Base-by-base conservation (phyloP, 73 alveolate species). In the Paramecium octaurelia region DNA sequence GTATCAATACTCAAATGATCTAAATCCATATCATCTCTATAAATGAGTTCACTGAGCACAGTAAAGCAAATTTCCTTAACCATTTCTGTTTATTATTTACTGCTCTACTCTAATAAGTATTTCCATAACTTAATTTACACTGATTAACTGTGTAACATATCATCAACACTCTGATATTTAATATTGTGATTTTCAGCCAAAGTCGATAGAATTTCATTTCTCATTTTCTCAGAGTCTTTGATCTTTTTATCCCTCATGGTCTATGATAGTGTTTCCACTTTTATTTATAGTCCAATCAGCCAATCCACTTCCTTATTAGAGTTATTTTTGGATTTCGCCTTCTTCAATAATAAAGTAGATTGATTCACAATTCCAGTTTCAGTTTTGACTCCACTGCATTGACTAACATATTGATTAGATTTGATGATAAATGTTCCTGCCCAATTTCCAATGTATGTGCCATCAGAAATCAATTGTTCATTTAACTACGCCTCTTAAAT, bases 21-120 rank as follows among this genome's bases (percentile, higher is more conserved):
- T 73, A 73, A 73, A 73, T 73, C 87, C 87, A 73, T 73, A 73
- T 73, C 87, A 73, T 73, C 87, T 36, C 87, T 73, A 73, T 12
- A 73, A n/a, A 73, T 73, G 14, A 73, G 59, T 38, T 73, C 60
- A 36, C 87, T 40, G 0, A 73, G 24, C 2, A 73, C 87, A 16
- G 87, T 38, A 35, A n/a, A 73, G 14, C 57, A 73, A 1, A 73
- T 34, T 38, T 73, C 87, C 23, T 73, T 73, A 20, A 73, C 87
- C 59, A 36, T 34, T 38, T 73, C 87, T 12, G 87, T 40, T 40
- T 54, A 20, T 54, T 73, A 40, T 14, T 38, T 73, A 16, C 18
- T 12, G 9, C 87, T 73, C 59, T 73, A 24, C 14, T 73, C 87
- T 18, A 73, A 43, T 36, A 73, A 38, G n/a, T 73, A 38, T 73